phyloP scores from a whole-genome alignment of 1,284 basidiomycete species.

The Calocybe gambosa region DNA sequence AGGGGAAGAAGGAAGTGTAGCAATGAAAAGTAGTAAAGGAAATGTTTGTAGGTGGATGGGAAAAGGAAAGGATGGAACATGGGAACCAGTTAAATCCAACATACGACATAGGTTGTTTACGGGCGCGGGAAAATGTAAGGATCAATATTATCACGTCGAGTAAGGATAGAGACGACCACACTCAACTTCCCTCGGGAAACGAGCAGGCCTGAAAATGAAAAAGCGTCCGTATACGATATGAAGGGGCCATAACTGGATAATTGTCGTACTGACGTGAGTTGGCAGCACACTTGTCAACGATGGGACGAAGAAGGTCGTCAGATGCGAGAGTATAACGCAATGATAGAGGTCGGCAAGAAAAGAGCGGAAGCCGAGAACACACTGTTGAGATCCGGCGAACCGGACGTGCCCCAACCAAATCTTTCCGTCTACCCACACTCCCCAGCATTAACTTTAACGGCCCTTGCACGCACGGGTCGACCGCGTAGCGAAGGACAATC shows the following conservation, averaged over 20 bases:
- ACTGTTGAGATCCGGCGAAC: slow-evolving; percentile 25
- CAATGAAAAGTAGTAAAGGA: slow-evolving; percentile 12
- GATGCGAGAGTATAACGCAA: slow-evolving; percentile 2
- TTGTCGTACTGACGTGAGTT: slow-evolving; percentile 21
- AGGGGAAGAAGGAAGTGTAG: slow-evolving; percentile 19
- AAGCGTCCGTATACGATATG: slow-evolving; percentile 60
- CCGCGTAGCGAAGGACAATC: slow-evolving; percentile 26
- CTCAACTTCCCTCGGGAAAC: slow-evolving; percentile 18
- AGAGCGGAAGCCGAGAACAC: slow-evolving; percentile 23
- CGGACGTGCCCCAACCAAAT: slow-evolving; percentile 40
- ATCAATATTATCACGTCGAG: slow-evolving; percentile 17
- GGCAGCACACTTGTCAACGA: slow-evolving; percentile 17
- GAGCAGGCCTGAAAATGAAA: slow-evolving; percentile 44
- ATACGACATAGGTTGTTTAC: slow-evolving; percentile 20
- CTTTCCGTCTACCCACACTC: slow-evolving; percentile 24
- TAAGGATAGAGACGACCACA: slow-evolving; percentile 26
- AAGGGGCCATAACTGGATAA: slow-evolving; percentile 19
- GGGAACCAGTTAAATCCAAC: slow-evolving; percentile 14
- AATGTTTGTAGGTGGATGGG: slow-evolving; percentile 16
- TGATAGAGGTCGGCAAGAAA: slow-evolving; percentile 13
- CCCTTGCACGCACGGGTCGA: slow-evolving; percentile 26
- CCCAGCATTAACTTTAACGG: slow-evolving; percentile 19
- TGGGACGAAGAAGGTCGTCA: slow-evolving; percentile 2
- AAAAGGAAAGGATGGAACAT: slow-evolving; percentile 16
- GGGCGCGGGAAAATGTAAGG: slow-evolving; percentile 26